A percentile compares a stretch with the other conserved stretches of the same genome.
Evolutionary conservation across 306 rosid genomes (phyloP).

Genomic region (Vigna trinervia): DNA sequence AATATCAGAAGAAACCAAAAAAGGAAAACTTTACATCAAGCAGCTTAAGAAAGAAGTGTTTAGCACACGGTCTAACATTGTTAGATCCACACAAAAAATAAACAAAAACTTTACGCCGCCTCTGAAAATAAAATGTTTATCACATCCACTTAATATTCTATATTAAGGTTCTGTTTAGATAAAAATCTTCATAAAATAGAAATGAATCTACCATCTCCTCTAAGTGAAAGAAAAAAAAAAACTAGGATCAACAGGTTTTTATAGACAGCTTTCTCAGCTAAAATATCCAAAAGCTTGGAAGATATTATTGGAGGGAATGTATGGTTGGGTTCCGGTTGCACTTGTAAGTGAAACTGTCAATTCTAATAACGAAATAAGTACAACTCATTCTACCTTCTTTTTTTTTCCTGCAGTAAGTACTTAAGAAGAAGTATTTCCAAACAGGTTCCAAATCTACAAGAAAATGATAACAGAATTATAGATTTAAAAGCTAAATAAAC

Average conservation of each 20-base stretch:
- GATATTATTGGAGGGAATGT: no score
- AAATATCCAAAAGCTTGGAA: no score
- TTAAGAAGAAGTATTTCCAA: not conserved
- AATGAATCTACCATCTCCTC: not conserved
- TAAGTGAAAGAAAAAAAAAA: not conserved
- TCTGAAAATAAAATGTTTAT: not conserved
- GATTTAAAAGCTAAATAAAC: slow-evolving; percentile 9
- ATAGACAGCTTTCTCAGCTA: no score
- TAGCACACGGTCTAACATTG: not conserved
- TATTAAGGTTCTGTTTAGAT: not conserved
- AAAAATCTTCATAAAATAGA: not conserved
- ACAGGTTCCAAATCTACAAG: not conserved
- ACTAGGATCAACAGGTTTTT: not conserved
- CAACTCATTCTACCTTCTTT: not conserved
- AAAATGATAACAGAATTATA: not conserved
- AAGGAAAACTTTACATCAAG: not conserved
- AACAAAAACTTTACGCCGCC: not conserved
- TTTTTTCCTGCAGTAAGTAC: not conserved
- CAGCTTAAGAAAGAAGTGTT: not conserved
- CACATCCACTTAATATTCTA: not conserved
- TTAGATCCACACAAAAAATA: not conserved
- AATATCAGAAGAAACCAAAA: not conserved
- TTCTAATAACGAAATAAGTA: not conserved
- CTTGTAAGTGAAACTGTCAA: not conserved
- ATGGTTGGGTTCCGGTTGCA: no score